Evolutionary conservation across 805 yeast genomes (phyloP), one percentile per base, ranked within the genome.

Genomic region (Jamesozyma hellenica): DNA sequence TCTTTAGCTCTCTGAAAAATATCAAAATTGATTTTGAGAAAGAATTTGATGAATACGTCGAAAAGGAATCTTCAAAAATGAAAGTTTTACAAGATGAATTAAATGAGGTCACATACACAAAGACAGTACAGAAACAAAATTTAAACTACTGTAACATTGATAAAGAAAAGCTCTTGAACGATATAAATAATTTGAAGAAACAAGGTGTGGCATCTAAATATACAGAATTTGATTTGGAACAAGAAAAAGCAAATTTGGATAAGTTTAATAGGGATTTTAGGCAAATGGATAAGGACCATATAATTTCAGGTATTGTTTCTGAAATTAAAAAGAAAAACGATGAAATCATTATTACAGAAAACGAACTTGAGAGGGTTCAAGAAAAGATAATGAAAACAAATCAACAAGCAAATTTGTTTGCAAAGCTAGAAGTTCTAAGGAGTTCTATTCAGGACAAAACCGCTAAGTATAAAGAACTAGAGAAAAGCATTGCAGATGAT

Each of bases 371-470:
- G 9, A 66, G 65, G 0, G 50, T 77, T 13, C 71, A 72, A 41
- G 66, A 66, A 14, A 69, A 74, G 16, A 64, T 83, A 12, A 52
- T 72, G 4, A 59, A 63, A 13, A 68, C 73, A 3, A 79, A 74
- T 48, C 69, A 71, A 48, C 80, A 75, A 50, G 65, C 82, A 1
- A 87, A 78, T 36, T 49, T 68, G 2, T 64, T 72, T 44, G 80
- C 85, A 0, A 75, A 72, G 45, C 50, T 76, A 3, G 64, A 69
- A 0, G 50, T 77, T 34, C 33, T 53, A 40, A 59, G 51, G 42
- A 42, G 44, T 12, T 42, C 51, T 1, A 18, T 51, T 6, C 43
- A 49, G 13, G 46, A 58, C 10, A 49, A 47, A 34, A 25, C 41
- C 5, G 35, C 37, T 1, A 35, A 50, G 14, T 31, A 53, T 2